Evolutionary conservation across 257 asterid species (phyloP).

Genomic region (Penstemon barbatus): DNA sequence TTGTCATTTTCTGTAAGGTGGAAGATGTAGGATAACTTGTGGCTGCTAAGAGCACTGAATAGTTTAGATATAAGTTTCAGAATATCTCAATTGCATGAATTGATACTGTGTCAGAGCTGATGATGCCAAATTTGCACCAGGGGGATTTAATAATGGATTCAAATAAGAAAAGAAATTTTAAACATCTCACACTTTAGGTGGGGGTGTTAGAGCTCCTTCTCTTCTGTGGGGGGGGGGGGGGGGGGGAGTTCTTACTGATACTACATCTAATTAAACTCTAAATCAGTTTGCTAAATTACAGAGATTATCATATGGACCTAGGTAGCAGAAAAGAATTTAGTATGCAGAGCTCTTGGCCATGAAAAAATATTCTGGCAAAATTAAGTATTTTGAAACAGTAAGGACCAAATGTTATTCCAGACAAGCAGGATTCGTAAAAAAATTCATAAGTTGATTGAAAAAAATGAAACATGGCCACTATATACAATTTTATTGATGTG

Average conservation of each 20-base stretch:
- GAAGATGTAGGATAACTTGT: slow-evolving; percentile 5
- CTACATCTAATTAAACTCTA: background rate
- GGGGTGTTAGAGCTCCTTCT: too few species aligned
- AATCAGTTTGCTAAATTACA: background rate
- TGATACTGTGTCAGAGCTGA: background rate
- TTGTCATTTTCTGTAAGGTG: background rate
- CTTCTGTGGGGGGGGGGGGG: too few species aligned
- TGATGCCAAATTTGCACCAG: background rate
- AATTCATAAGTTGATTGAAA: too few species aligned
- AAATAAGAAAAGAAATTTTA: background rate
- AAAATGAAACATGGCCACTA: background rate
- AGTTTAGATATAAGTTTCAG: background rate
- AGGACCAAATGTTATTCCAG: background rate
- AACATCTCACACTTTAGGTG: too few species aligned
- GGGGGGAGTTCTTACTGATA: too few species aligned
- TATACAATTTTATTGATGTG: background rate
- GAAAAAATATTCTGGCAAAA: slow-evolving; percentile 1
- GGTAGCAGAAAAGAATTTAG: background rate
- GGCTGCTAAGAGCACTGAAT: background rate
- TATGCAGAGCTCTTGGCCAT: background rate
- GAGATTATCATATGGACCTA: background rate
- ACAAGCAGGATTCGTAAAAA: background rate
- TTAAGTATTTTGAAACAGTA: background rate
- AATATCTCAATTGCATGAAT: background rate
- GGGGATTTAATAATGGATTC: background rate